A percentile compares a stretch with the other conserved stretches of the same genome.
Evolutionary conservation across 495 filamentous ascomycete species (phyloP).

Genomic region (Daldinia vernicosa): DNA sequence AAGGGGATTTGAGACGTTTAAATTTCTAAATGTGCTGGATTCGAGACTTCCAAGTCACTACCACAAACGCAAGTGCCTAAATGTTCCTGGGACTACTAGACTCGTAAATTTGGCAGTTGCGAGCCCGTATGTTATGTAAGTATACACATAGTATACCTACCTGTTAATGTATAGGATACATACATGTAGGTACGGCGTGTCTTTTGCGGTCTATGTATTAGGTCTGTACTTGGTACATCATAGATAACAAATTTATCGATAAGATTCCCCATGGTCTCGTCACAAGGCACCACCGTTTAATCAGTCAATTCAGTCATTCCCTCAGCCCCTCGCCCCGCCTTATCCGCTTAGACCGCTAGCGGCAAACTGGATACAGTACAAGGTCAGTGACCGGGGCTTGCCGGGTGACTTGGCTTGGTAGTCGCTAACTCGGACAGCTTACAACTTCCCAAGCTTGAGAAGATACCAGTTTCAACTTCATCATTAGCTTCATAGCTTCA

Average conservation of each 20-base stretch:
- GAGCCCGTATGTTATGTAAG: neutral
- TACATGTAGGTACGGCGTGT: neutral
- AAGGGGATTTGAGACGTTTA: neutral
- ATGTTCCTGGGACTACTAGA: neutral
- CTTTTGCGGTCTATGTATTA: too few species aligned
- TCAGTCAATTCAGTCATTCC: slow-evolving; percentile 17
- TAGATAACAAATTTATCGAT: slow-evolving; percentile 18
- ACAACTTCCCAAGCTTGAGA: neutral
- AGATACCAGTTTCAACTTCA: slow-evolving; percentile 5
- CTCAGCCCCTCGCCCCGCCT: slow-evolving; percentile 13
- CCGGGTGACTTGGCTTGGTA: neutral
- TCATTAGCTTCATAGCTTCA: neutral
- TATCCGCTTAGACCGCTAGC: neutral
- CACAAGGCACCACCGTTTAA: slow-evolving; percentile 27
- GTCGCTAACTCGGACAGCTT: neutral
- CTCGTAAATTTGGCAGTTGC: neutral
- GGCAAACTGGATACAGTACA: neutral
- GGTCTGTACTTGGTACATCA: neutral
- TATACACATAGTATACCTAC: too few species aligned
- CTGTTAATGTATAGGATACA: neutral
- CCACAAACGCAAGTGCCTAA: neutral
- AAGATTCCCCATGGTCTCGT: slow-evolving; percentile 28
- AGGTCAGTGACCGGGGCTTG: neutral
- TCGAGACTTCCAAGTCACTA: neutral
- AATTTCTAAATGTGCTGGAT: neutral